A percentile compares a stretch with the other conserved stretches of the same genome.
Conservation (phyloP, 495 filamentous ascomycete genomes). For the Rostrohypoxylon terebratum region DNA sequence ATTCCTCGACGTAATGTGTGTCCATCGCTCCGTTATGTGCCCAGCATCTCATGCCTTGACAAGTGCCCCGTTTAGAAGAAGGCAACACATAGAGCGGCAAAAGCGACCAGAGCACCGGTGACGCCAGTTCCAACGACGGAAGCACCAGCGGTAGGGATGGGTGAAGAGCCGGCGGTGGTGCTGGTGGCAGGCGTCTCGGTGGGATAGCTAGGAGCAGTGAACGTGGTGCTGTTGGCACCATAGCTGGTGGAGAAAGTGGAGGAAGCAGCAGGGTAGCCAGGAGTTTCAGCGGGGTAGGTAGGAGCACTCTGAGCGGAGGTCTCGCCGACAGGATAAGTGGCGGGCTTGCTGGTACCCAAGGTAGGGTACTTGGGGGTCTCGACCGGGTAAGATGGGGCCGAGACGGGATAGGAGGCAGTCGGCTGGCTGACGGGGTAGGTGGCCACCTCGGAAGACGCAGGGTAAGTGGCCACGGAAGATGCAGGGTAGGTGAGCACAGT, state of each 20-base stretch:
- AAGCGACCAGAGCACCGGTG: slow-evolving; percentile 37
- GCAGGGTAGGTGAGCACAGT: slow-evolving; percentile 24
- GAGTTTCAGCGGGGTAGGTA: neutral
- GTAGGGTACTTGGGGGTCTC: slow-evolving; percentile 21
- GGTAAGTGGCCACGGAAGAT: neutral
- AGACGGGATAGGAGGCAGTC: slow-evolving; percentile 21
- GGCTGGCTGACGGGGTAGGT: slow-evolving; percentile 32
- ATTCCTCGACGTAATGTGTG: neutral
- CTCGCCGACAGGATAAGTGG: neutral
- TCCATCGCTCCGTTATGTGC: neutral
- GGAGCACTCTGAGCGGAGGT: neutral
- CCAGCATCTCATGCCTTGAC: neutral
- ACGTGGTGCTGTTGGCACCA: slow-evolving; percentile 13
- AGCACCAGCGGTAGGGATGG: slow-evolving; percentile 44
- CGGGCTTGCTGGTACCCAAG: neutral
- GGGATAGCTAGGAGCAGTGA: slow-evolving; percentile 26
- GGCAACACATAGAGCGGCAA: slow-evolving; percentile 44
- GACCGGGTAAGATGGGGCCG: slow-evolving; percentile 26
- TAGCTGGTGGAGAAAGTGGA: slow-evolving; percentile 24
- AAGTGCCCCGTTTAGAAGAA: slow-evolving; percentile 37
- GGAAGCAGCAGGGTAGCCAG: neutral
- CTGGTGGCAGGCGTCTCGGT: slow-evolving; percentile 16
- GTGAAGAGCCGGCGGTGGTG: slow-evolving; percentile 21
- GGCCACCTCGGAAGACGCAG: neutral
- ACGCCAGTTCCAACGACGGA: slow-evolving; percentile 34